Conservation (phyloP, 1,284 basidiomycete species). For the Apiotrichum domesticum region DNA sequence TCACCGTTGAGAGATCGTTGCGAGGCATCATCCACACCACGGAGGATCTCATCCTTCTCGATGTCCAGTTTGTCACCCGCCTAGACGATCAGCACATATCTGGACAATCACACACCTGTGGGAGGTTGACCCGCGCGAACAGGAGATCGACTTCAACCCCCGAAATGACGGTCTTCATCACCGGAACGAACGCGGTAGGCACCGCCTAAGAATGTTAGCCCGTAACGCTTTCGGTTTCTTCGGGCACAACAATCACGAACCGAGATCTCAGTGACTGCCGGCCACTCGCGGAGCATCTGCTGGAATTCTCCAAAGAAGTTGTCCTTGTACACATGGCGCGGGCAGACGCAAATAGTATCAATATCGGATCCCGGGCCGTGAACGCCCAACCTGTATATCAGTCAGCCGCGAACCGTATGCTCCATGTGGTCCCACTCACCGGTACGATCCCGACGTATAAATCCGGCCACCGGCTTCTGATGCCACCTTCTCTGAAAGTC, state of each 20-base stretch:
- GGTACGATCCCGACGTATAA: conserved; percentile 96
- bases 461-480: conserved; percentile 91
- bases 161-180: conserved; percentile 85
- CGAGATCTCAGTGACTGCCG: conserved; percentile 83
- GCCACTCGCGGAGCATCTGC: conserved; percentile 75
- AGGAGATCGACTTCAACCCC: conserved; percentile 92
- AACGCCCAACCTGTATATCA: conserved; percentile 62
- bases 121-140: conserved; percentile 59
- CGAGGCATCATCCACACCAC: conserved; percentile 89
- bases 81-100: conserved; percentile 40
- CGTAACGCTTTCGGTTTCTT: background rate
- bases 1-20: conserved; percentile 88
- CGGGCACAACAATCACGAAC: conserved; percentile 53
- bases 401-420: background rate
- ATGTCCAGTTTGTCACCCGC: conserved; percentile 86
- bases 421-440: conserved; percentile 39
- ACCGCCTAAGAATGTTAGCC: conserved; percentile 60
- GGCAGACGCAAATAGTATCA: conserved; percentile 97
- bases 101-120: conserved; percentile 25
- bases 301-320: conserved; percentile 95
- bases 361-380: conserved; percentile 96
- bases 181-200: conserved; percentile 90
- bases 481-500: conserved; percentile 81
- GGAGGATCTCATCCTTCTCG: conserved; percentile 82
- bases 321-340: conserved; percentile 88